Percentiles rank a stretch among this genome's conserved stretches.
Evolutionary conservation across 129 eudicot species (phyloP).

Genomic region (carrot (Daucus carota)): DNA sequence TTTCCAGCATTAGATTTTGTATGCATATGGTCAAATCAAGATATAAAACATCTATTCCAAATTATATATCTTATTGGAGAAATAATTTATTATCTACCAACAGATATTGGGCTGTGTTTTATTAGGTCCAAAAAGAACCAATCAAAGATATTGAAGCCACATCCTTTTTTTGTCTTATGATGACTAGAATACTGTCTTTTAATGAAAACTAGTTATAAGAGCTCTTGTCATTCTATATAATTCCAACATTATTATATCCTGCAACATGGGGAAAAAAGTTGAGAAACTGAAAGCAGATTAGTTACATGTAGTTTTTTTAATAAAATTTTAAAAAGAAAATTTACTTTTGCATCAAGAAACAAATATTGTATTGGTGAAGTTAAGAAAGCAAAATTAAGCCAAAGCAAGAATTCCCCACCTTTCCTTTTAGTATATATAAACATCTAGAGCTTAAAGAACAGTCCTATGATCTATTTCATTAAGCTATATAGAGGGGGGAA

Average conservation of each 20-base stretch:
- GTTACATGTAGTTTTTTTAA: background rate
- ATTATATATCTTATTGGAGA: background rate
- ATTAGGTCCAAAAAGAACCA: conserved; percentile 31
- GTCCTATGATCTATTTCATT: conserved; percentile 18
- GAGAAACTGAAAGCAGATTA: conserved; percentile 7
- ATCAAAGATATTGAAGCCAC: conserved; percentile 26
- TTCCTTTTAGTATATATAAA: conserved; percentile 16
- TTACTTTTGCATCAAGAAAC: conserved; percentile 21
- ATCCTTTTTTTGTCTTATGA: conserved; percentile 28
- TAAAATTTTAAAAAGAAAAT: background rate
- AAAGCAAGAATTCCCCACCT: conserved; percentile 21
- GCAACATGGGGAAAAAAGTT: conserved; percentile 7
- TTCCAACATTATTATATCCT: background rate
- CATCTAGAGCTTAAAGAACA: conserved; percentile 16
- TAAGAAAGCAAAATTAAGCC: background rate
- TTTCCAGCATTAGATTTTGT: background rate
- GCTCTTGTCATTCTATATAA: background rate
- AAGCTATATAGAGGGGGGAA: conserved; percentile 11
- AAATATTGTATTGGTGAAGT: conserved; percentile 35
- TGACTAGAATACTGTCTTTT: conserved; percentile 20
- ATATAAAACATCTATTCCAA: background rate
- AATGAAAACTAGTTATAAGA: background rate
- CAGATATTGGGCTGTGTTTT: conserved; percentile 28
- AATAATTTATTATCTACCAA: background rate
- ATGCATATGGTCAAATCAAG: background rate